phyloP scores from a whole-genome alignment of 768 basidiomycete species.

The Coprinopsis cinerea region DNA sequence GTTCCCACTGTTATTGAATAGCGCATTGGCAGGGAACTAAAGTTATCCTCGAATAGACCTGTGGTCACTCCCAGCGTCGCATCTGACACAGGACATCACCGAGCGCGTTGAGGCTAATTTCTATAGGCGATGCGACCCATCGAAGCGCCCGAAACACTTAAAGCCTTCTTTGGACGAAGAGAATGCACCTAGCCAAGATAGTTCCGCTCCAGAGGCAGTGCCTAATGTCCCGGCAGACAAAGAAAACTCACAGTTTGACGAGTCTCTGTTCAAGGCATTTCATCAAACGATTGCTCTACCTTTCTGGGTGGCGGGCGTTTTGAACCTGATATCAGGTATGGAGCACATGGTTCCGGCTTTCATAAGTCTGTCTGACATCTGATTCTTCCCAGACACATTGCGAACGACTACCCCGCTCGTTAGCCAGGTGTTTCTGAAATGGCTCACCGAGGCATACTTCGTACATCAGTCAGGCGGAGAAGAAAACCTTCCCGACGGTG shows the following conservation, averaged over 20 bases:
- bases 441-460: conserved; percentile 45
- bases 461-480: conserved; percentile 31
- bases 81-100: conserved; percentile 29
- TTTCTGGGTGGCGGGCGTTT: conserved; percentile 39
- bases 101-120: conserved; percentile 35
- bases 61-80: conserved; percentile 35
- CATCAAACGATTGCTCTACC: conserved; percentile 39
- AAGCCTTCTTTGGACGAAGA: conserved; percentile 1
- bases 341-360: not conserved
- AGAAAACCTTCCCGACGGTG: conserved; percentile 25
- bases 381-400: conserved; percentile 36
- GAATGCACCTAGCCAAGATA: not conserved
- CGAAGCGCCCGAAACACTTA: conserved; percentile 28
- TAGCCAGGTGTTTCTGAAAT: conserved; percentile 53
- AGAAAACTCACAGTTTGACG: conserved; percentile 29
- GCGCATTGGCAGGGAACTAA: not conserved
- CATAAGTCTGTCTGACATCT: not conserved
- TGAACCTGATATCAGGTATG: conserved; percentile 6
- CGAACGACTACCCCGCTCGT: conserved; percentile 51
- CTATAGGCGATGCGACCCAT: conserved; percentile 36
- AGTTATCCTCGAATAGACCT: conserved; percentile 29
- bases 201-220: no score
- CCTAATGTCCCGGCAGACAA: not conserved
- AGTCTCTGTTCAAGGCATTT: conserved; percentile 46
- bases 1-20: not conserved